Base-by-base conservation (phyloP, 371 early-diverging fungal genomes). In the Umbelopsis sp. region DNA sequence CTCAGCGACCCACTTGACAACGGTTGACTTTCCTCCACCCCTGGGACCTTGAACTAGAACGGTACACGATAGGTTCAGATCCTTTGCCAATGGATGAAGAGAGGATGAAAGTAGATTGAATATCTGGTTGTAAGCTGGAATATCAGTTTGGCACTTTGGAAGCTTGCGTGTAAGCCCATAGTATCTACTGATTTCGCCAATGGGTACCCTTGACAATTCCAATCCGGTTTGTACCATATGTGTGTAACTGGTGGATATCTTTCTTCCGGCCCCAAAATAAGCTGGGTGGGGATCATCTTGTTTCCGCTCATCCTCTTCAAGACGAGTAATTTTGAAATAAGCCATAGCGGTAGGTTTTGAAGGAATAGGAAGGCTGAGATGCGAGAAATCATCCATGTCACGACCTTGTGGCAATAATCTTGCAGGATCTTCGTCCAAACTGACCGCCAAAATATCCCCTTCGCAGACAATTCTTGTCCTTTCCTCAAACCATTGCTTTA, bases 1-100 rank as follows among this genome's bases (percentile, higher is more conserved):
- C 45, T 91, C 90, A 2, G 89, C 89, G 0, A 90, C 87, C 65
- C 86, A 80, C 16, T 79, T 80, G 0, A 93, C 80, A 46, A 93
- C 65, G 0, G 89, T 86, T 25, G 87, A 80, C 71, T 96, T 97
- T 12, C 97, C 97, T 9, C 87, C 89, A n/a, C 97, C 97, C 4
- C 91, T 80, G 14, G 91, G 85, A 12, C 97, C 97, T 66, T 91
- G 89, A 18, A 96, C 70, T 46, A 96, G 71, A 0, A 91, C 86
- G 2, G 92, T 89, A 67, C 94, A 93, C 4, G 86, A 84, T 24
- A 95, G 75, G 16, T 89, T 86, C 38, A 92, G 87, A 35, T 87
- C 79, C 16, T 85, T 73, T 0, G 94, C 87, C 22, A 89, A 76
- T 14, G 93, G 92, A 75, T 95, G 93, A 16, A 94, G 76, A 25